Base-by-base conservation (phyloP, 345 rosid species). In the Eucalyptus pauciflora region DNA sequence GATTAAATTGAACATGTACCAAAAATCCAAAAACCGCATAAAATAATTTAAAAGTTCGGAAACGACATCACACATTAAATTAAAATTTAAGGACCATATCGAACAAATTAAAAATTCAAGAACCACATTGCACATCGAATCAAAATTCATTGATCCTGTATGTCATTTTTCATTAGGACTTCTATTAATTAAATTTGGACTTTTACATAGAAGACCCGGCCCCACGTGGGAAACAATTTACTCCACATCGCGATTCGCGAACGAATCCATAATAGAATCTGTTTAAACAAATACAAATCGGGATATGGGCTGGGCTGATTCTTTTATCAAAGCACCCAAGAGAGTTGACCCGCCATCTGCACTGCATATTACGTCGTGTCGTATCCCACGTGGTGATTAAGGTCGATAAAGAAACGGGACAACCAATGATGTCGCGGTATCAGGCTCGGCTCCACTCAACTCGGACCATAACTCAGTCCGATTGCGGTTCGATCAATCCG, bases 11-110 rank as follows among this genome's bases (percentile, higher is more conserved):
- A 60, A 3, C 0, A 60, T 60, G 0, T 60, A 0, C 0, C 7
- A 27, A 60, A 60, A 60, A 0, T 60, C 1, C 1, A 60, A 0
- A 10, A 0, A 0, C 0, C 0, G 2, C 0, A 27, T 27, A 0
- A 0, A 60, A 5, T 0, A 27, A 27, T 11, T 60, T 5, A 60
- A 60, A 60, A 60, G 0, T 27, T 60, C 4, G 1, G 0, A 27
- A 5, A 60, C 0, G 0, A 11, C 4, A 60, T 60, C 12, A 0
- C 8, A 27, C 2, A 25, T 27, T 60, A 27, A 27, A 60, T 27
- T 56, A 25, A 60, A 60, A 0, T 60, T 11, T 27, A 60, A 0
- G 1, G 0, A 60, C 0, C 0, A 60, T 27, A 27, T 60, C 3
- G 0, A 60, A 60, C 7, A 27, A 60, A 60, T 60, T 27, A 60